phyloP scores from a whole-genome alignment of 176 grass and related monocot species.

The Tillandsia fasciculata region DNA sequence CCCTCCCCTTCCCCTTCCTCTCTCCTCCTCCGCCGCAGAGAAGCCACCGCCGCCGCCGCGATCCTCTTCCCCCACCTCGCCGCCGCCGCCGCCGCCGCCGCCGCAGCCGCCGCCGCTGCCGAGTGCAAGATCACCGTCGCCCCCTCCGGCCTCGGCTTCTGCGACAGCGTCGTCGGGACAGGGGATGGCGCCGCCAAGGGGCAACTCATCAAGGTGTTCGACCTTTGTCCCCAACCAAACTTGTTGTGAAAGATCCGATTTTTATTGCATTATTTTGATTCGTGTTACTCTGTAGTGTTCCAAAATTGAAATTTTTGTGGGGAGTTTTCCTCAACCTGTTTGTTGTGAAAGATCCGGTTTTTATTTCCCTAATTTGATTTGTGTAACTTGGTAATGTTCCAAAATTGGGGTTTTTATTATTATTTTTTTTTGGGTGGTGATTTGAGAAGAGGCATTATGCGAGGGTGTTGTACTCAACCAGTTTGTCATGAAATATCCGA shows the following conservation, averaged over 20 bases:
- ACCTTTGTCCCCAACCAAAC: not conserved
- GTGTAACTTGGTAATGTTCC: too few species aligned
- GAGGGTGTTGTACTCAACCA: not conserved
- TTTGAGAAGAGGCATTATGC: too few species aligned
- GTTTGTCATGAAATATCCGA: too few species aligned
- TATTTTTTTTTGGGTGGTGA: too few species aligned
- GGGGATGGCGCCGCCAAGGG: constrained; percentile 46
- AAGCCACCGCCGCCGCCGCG: constrained; percentile 23
- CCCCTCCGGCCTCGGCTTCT: constrained; percentile 64
- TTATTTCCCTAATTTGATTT: too few species aligned
- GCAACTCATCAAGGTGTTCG: constrained; percentile 62
- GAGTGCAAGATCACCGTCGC: constrained; percentile 48
- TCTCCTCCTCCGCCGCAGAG: constrained; percentile 20
- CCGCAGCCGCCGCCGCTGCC: not conserved
- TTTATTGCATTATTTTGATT: too few species aligned
- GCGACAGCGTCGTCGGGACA: constrained; percentile 55
- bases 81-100: not conserved
- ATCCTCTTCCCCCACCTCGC: constrained; percentile 17
- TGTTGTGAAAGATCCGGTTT: too few species aligned
- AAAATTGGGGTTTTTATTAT: not conserved
- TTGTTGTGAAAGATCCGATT: too few species aligned
- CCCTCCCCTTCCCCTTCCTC: not conserved
- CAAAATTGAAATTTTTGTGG: not conserved
- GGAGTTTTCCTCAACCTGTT: too few species aligned
- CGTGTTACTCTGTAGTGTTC: too few species aligned